Conservation (phyloP, 768 basidiomycete genomes). For the Termitomyces sp. region DNA sequence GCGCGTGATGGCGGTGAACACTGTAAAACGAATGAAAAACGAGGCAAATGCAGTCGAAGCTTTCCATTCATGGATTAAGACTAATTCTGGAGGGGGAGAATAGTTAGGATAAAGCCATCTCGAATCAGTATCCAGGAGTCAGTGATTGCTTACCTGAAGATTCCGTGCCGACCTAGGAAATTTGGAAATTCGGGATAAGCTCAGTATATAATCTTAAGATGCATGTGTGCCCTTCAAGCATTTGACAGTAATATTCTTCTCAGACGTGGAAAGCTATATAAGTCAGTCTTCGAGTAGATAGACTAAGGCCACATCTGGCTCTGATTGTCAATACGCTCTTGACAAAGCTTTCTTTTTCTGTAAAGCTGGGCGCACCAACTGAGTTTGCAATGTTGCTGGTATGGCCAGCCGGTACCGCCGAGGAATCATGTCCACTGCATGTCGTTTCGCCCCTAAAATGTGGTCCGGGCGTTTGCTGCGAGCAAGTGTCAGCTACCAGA, state of each 20-base stretch:
- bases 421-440: neutral
- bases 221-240: conserved; percentile 31
- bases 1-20: conserved; percentile 24
- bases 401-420: neutral
- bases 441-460: neutral
- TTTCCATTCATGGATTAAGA: conserved; percentile 15
- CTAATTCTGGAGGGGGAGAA: conserved; percentile 16
- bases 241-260: no score
- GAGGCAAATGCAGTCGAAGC: conserved; percentile 12
- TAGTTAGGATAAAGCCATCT: conserved; percentile 9
- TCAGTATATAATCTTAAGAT: conserved; percentile 34
- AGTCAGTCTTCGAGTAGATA: no score
- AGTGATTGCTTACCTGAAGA: conserved; percentile 29
- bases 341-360: neutral
- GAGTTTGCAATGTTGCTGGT: neutral
- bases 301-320: no score
- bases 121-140: conserved; percentile 16
- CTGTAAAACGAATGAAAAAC: conserved; percentile 22
- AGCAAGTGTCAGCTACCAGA: neutral
- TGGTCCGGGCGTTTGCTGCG: neutral
- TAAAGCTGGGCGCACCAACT: no score
- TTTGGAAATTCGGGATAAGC: conserved; percentile 26
- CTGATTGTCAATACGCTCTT: no score
- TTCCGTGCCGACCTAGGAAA: conserved; percentile 26
- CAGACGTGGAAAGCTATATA: no score